Evolutionary conservation across 495 filamentous ascomycete species (phyloP).

Genomic region (Pseudomonodictys pantanalensis): DNA sequence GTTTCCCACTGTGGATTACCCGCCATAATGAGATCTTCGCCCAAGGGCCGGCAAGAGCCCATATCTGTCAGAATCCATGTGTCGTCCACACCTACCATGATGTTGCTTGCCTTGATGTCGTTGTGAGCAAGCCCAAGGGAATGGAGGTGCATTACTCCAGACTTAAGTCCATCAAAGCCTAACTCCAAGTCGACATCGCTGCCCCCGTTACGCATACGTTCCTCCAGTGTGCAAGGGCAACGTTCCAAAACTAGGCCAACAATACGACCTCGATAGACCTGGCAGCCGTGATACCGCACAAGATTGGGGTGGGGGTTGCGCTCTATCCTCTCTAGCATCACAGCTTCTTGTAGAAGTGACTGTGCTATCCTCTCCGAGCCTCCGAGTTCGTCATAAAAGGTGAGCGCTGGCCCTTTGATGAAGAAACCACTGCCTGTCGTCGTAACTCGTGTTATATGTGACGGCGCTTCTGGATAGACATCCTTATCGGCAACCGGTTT

Average conservation of each 20-base stretch:
- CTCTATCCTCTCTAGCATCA: slow-evolving; percentile 16
- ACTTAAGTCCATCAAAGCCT: slow-evolving; percentile 1
- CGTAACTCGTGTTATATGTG: not conserved
- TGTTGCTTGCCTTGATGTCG: slow-evolving; percentile 23
- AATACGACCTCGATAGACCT: slow-evolving; percentile 17
- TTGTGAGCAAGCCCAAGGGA: slow-evolving; percentile 31
- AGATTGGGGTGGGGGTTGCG: slow-evolving; percentile 16
- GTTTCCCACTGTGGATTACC: slow-evolving; percentile 14
- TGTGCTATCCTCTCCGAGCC: not conserved
- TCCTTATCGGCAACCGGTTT: slow-evolving; percentile 1
- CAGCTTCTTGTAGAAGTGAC: slow-evolving; percentile 16
- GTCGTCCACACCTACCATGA: slow-evolving; percentile 11
- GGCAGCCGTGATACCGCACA: slow-evolving; percentile 23
- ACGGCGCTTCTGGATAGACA: not conserved
- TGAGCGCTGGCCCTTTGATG: slow-evolving; percentile 4
- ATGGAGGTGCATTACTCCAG: slow-evolving; percentile 24
- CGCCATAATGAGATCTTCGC: slow-evolving; percentile 12
- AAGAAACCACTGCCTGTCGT: slow-evolving; percentile 1
- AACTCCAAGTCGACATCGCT: slow-evolving; percentile 3
- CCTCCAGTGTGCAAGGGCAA: slow-evolving; percentile 7
- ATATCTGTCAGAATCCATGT: slow-evolving; percentile 16
- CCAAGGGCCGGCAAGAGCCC: slow-evolving; percentile 21
- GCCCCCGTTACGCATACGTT: slow-evolving; percentile 8
- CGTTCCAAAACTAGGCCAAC: slow-evolving; percentile 14
- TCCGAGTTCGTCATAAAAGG: not conserved